phyloP scores from a whole-genome alignment of 1,284 basidiomycete species.

The Gomphus bonarii region DNA sequence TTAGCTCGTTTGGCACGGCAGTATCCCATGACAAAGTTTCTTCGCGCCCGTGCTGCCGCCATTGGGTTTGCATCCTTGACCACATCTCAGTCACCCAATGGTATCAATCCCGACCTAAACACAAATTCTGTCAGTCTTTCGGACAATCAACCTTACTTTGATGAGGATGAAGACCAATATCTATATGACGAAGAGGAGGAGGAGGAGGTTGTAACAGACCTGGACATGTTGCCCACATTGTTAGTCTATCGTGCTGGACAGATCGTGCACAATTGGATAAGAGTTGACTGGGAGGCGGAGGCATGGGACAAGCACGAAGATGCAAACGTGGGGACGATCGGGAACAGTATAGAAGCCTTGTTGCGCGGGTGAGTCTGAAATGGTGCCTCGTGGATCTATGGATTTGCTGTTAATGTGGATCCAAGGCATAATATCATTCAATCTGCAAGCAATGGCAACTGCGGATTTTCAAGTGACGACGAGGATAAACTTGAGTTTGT shows the following conservation, averaged over 20 bases:
- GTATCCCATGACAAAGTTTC: slow-evolving; percentile 68
- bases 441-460: slow-evolving; percentile 5
- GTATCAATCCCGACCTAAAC: neutral
- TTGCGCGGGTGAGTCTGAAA: neutral
- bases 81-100: slow-evolving; percentile 14
- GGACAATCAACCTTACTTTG: slow-evolving; percentile 33
- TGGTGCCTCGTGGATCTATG: neutral
- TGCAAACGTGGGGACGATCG: neutral
- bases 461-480: slow-evolving; percentile 10
- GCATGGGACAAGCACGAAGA: neutral
- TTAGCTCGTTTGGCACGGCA: slow-evolving; percentile 58
- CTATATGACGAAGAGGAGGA: slow-evolving; percentile 26
- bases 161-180: slow-evolving; percentile 27
- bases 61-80: slow-evolving; percentile 57
- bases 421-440: slow-evolving; percentile 5
- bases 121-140: neutral
- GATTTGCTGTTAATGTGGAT: neutral
- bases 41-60: slow-evolving; percentile 62
- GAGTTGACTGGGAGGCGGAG: slow-evolving; percentile 78
- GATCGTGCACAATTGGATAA: slow-evolving; percentile 72
- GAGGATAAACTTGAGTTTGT: neutral
- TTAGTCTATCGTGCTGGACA: slow-evolving; percentile 77
- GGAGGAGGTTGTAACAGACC: slow-evolving; percentile 37
- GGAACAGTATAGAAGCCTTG: slow-evolving; percentile 2
- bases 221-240: slow-evolving; percentile 75